A percentile compares a stretch with the other conserved stretches of the same genome.
Conservation (phyloP, 1,284 basidiomycete genomes). For the Chalciporus piperatoides region DNA sequence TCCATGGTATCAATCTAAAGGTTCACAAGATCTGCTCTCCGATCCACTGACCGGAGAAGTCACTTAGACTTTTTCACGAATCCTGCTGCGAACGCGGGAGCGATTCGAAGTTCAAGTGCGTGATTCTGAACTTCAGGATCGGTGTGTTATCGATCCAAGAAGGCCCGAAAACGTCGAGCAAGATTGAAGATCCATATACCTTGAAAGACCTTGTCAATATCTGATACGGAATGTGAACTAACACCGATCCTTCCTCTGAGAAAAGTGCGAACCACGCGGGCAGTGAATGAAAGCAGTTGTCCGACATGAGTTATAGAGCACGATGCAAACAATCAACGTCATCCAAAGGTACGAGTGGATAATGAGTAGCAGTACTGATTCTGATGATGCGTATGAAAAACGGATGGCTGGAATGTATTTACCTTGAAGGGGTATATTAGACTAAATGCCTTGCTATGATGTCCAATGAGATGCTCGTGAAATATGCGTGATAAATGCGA, state of each 20-base stretch:
- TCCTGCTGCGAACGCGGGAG: neutral
- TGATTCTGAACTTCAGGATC: neutral
- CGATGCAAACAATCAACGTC: neutral
- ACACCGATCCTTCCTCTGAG: neutral
- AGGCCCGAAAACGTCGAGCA: neutral
- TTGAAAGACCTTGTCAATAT: neutral
- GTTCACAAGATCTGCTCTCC: too few species aligned
- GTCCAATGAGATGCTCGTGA: constrained; percentile 23
- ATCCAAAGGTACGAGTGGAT: neutral
- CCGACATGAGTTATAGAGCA: neutral
- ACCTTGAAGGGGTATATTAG: constrained; percentile 15
- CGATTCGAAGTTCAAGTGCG: neutral
- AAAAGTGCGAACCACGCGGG: neutral
- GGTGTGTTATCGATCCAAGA: neutral
- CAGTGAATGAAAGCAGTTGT: neutral
- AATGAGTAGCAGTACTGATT: neutral
- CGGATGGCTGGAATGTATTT: constrained; percentile 6
- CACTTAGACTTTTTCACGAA: neutral
- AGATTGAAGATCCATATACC: neutral
- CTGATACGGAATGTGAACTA: neutral
- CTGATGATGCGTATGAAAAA: constrained; percentile 1
- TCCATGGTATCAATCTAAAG: too few species aligned
- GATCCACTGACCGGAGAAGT: neutral
- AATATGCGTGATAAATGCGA: constrained; percentile 14
- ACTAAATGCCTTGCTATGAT: constrained; percentile 18